Percentiles rank a stretch among this genome's conserved stretches.
These are phyloP conservation scores for Laburnicola sp. DNA, from an alignment of 2,329 filamentous ascomycete genomes.

Conservation along the genomic window DNA sequence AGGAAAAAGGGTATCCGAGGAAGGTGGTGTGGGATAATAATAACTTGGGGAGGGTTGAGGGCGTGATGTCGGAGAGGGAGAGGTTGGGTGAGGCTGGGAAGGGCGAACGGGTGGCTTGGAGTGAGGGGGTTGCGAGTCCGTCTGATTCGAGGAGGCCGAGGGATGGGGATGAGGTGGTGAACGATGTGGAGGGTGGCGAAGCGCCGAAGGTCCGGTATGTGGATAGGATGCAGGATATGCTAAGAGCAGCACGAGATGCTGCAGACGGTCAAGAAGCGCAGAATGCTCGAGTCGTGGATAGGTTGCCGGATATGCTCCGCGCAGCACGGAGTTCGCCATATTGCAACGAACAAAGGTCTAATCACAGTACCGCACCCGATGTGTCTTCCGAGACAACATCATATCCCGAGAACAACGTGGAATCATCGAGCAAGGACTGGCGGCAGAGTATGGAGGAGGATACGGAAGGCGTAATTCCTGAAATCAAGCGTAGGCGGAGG, in stretches of 20 bases:
- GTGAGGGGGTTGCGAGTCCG: constrained; percentile 32
- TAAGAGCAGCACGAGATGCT: too few relatives aligned
- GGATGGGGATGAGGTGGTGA: too few relatives aligned
- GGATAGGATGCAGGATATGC: too few relatives aligned
- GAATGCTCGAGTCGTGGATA: too few relatives aligned
- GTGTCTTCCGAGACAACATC: neutral
- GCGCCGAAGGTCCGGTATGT: too few relatives aligned
- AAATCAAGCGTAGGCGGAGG: neutral
- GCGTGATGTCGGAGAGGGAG: too few relatives aligned
- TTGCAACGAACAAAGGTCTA: too few relatives aligned
- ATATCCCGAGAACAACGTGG: neutral
- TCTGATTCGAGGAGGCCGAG: constrained; percentile 36
- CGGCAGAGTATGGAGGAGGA: constrained; percentile 30
- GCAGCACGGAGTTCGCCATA: too few relatives aligned
- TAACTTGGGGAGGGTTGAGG: too few relatives aligned
- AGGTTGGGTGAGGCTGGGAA: constrained; percentile 15
- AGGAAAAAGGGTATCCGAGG: constrained; percentile 15
- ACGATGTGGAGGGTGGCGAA: neutral
- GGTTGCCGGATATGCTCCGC: too few relatives aligned
- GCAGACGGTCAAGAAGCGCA: too few relatives aligned
- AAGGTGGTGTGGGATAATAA: too few relatives aligned
- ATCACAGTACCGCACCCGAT: neutral
- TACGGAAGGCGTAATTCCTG: neutral
- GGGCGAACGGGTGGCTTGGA: constrained; percentile 23
- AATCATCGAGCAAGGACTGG: constrained; percentile 20